Evolutionary conservation across 192 early-diverging fungal species (phyloP), one percentile per base, ranked within the genome.

Genomic region (Thoreauomyces humboldtii): DNA sequence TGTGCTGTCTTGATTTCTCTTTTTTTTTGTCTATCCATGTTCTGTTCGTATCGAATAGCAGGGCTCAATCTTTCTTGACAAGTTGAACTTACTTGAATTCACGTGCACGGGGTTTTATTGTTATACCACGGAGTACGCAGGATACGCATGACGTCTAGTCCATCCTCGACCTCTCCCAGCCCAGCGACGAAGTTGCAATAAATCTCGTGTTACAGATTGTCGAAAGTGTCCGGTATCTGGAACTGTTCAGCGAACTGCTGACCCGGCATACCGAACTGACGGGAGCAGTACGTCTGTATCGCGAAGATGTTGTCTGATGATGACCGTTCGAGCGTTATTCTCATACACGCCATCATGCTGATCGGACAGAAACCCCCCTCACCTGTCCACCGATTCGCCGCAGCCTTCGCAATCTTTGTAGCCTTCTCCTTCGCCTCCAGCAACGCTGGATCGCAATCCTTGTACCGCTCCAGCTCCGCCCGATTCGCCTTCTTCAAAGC

Each of bases 301-400:
- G 77, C 74, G 70, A 91, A 93, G 17, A 93, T 85, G 50, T 95
- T 93, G 28, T 92, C 91, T 75, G 73, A 59, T 44, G 31, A 71
- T 43, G n/a, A 7, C n/a, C n/a, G n/a, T n/a, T n/a, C n/a, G n/a
- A n/a, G 29, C 60, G 53, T 52, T 61, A 45, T 38, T 31, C 52
- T 28, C 22, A 29, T n/a, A 24, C 1, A 21, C n/a, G 12, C 33
- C 32, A 14, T 14, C 4, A 1, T 15, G 24, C 15, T 44, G 37
- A 19, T 9, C 12, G 28, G 21, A 44, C 28, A 44, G 15, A 17
- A 19, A 44, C 3, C 9, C n/a, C n/a, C 12, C 17, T 17, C 29
- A 87, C 86, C 87, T 74, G 91, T 94, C 92, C 92, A 94, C 11
- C 89, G 79, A 69, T 94, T 94, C 7, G 86, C 89, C 2, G 88